Conservation (phyloP, 2,329 filamentous ascomycete species). For the Botryosphaeria dothidea region DNA sequence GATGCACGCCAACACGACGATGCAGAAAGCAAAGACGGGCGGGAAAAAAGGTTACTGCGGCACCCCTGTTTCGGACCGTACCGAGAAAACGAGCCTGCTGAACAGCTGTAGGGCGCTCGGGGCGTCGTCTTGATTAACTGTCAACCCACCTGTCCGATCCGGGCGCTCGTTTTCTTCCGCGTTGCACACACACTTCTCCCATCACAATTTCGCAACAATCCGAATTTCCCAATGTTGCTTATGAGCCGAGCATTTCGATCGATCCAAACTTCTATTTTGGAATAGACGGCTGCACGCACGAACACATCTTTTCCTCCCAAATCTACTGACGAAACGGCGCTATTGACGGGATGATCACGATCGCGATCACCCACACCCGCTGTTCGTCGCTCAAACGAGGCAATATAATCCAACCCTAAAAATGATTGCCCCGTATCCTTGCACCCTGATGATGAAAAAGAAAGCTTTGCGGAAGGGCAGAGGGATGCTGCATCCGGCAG, state of each 20-base stretch:
- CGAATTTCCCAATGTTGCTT: background rate
- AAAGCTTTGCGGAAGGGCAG: background rate
- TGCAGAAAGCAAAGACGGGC: background rate
- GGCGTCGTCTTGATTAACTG: background rate
- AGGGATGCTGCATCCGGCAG: too few species aligned
- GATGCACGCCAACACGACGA: background rate
- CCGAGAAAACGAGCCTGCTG: conserved; percentile 6
- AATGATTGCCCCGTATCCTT: background rate
- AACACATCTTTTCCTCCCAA: background rate
- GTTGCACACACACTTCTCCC: background rate
- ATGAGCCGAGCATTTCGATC: background rate
- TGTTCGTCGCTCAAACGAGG: background rate
- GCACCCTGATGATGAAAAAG: background rate
- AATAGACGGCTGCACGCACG: background rate
- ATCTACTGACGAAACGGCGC: background rate
- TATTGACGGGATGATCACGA: conserved; percentile 3
- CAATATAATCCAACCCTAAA: background rate
- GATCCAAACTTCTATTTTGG: background rate
- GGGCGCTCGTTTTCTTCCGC: background rate
- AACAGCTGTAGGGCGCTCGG: background rate
- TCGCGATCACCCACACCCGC: background rate
- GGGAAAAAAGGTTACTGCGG: background rate
- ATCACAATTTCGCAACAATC: conserved; percentile 4
- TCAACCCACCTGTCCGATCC: background rate
- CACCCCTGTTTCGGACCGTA: conserved; percentile 7